A percentile compares a stretch with the other conserved stretches of the same genome.
phyloP scores from a whole-genome alignment of 2,329 filamentous ascomycete genomes.

The Madurella fahalii region DNA sequence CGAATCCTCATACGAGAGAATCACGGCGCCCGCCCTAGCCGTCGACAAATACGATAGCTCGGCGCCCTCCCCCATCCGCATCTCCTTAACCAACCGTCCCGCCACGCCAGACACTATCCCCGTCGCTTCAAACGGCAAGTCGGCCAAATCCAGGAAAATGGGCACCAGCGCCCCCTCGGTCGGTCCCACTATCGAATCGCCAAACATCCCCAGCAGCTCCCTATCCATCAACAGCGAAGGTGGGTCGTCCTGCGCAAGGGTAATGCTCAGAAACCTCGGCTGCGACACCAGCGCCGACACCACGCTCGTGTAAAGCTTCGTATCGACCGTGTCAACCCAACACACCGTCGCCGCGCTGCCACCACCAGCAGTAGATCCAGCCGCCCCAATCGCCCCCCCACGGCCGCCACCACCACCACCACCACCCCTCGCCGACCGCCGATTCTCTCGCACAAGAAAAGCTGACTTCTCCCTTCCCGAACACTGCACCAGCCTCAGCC shows the following conservation, averaged over 20 bases:
- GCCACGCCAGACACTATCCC: constrained; percentile 95
- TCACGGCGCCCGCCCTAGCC: constrained; percentile 81
- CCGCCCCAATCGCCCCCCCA: too few species aligned
- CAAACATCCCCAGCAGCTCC: constrained; percentile 60
- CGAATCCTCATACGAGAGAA: constrained; percentile 72
- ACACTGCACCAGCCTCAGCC: constrained; percentile 74
- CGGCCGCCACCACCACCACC: neutral
- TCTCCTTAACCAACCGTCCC: constrained; percentile 71
- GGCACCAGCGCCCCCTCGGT: constrained; percentile 71
- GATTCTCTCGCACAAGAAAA: neutral
- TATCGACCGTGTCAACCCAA: constrained; percentile 59
- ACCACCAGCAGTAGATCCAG: too few species aligned
- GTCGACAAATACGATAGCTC: constrained; percentile 92
- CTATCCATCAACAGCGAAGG: constrained; percentile 71
- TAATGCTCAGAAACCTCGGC: constrained; percentile 70
- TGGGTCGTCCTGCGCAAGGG: constrained; percentile 67
- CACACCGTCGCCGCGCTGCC: constrained; percentile 7
- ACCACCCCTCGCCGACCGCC: neutral
- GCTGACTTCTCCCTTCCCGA: constrained; percentile 58
- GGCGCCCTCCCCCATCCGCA: constrained; percentile 39
- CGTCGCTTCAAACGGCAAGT: constrained; percentile 79
- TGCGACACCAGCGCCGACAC: constrained; percentile 57
- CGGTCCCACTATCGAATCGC: constrained; percentile 70
- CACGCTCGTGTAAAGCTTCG: constrained; percentile 59
- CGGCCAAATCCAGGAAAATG: constrained; percentile 80